Evolutionary conservation across 2,329 filamentous ascomycete species (phyloP), one percentile per base, ranked within the genome.

Genomic region (Fusarium domesticum): DNA sequence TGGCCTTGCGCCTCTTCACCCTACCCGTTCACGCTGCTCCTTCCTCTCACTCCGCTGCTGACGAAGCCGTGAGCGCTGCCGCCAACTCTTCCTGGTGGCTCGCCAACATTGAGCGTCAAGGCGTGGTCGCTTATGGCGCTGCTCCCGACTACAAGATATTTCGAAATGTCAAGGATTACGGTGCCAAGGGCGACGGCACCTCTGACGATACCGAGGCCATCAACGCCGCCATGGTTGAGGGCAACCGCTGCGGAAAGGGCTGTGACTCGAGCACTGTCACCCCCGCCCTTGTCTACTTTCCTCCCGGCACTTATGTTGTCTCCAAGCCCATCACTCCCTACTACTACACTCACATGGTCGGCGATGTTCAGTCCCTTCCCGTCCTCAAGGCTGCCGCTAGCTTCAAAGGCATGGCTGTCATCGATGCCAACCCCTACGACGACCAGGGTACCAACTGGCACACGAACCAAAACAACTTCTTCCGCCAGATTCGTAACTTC

Each of bases 311-410:
- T 44, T 97, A 96, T 63, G 62, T 87, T 15, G 84, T 97, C 57
- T 89, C 83, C 63, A 78, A 75, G 60, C 88, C 92, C 17, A 81
- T 97, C 54, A 70, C 90, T 39, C 85, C 90, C 65, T 85, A 85
- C 68, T 97, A 97, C 76, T 96, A 96, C 73, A 95, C 91, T 8
- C 90, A 96, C 66, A 81, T 97, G 50, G 76, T 96, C 28, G 92
- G 92, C 45, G 90, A 97, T 71, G 83, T 85, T 37, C 63, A 80
- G 58, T 74, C 78, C 51, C 68, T 84, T 12, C 90, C 92, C 0
- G 84, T 84, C 0, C 75, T 96, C 66, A 89, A 92, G 72, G 85
- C 86, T 3, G 67, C 81, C 2, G 65, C 83, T 34, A 72, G 74
- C 58, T 98, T 97, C 62, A 54, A 74, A 3, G 93, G 92, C 36